Percentiles rank a stretch among this genome's conserved stretches.
These are phyloP conservation scores for Litsea cubeba DNA, from an alignment of 164 flowering plant genomes.

Conservation along the genomic window DNA sequence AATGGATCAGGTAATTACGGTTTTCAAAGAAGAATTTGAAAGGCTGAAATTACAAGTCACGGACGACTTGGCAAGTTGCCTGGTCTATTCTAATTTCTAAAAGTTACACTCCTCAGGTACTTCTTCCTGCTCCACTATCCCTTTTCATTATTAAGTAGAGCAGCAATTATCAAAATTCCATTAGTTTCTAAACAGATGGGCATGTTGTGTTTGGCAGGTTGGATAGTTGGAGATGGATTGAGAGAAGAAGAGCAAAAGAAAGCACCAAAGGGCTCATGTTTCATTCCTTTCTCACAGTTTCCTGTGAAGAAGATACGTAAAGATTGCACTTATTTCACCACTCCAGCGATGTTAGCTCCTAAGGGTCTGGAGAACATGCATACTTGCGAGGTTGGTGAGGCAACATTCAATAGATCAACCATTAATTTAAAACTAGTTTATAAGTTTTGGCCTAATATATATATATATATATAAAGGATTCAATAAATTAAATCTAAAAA, in stretches of 20 bases:
- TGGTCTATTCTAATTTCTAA: conserved; percentile 17
- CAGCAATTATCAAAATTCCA: too few relatives aligned
- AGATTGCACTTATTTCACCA: conserved; percentile 48
- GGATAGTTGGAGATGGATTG: conserved; percentile 53
- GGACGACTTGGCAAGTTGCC: not conserved
- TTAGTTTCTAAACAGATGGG: not conserved
- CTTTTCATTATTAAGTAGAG: not conserved
- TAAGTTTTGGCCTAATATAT: too few relatives aligned
- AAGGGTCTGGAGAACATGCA: conserved; percentile 43
- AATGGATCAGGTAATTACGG: conserved; percentile 16
- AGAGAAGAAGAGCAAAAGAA: conserved; percentile 36
- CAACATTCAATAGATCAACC: too few relatives aligned
- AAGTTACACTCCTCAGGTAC: conserved; percentile 17
- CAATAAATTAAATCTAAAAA: too few relatives aligned
- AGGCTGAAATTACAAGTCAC: conserved; percentile 20
- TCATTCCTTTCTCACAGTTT: conserved; percentile 44
- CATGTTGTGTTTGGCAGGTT: conserved; percentile 22
- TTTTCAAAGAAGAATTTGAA: conserved; percentile 11
- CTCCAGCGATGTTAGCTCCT: conserved; percentile 57
- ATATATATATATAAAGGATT: too few relatives aligned
- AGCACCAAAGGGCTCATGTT: conserved; percentile 40
- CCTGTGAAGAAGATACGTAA: conserved; percentile 37
- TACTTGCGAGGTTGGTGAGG: conserved; percentile 63
- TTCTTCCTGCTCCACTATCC: too few relatives aligned
- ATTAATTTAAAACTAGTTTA: not conserved